Evolutionary conservation across 1,139 yeast species (phyloP).

Genomic region (Hyphopichia wangnamkhiaoensis): DNA sequence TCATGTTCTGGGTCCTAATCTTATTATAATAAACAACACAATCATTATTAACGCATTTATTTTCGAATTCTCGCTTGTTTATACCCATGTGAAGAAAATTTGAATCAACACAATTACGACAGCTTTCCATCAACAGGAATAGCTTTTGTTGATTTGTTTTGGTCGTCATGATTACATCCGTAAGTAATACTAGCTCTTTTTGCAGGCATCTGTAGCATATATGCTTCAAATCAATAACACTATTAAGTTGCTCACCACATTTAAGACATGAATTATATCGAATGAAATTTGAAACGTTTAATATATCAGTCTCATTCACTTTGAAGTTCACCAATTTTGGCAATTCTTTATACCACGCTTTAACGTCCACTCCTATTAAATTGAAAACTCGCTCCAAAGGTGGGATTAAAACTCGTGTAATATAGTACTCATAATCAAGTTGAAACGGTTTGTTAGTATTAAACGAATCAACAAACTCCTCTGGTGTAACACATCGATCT

Average conservation of each 20-base stretch:
- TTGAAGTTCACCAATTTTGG: constrained; percentile 33
- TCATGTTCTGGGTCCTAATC: constrained; percentile 18
- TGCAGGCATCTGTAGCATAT: constrained; percentile 24
- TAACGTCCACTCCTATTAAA: constrained; percentile 77
- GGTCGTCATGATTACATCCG: constrained; percentile 18
- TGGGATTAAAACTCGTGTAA: constrained; percentile 79
- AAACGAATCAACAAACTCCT: constrained; percentile 54
- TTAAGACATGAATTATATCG: constrained; percentile 23
- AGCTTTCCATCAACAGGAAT: constrained; percentile 17
- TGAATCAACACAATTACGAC: constrained; percentile 26
- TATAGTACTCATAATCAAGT: constrained; percentile 83
- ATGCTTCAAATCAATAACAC: constrained; percentile 5
- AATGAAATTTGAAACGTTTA: constrained; percentile 16
- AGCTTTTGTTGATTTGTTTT: constrained; percentile 16
- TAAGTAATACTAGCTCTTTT: constrained; percentile 20
- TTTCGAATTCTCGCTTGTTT: constrained; percentile 12
- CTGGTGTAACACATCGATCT: constrained; percentile 82
- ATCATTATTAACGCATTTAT: constrained; percentile 30
- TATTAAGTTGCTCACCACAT: constrained; percentile 21
- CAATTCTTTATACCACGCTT: constrained; percentile 75
- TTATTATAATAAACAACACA: constrained; percentile 27
- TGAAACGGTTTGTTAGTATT: constrained; percentile 34
- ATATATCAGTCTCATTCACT: constrained; percentile 8
- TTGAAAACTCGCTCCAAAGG: constrained; percentile 85
- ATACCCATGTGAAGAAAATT: constrained; percentile 18